These are phyloP conservation scores for Miamiensis avidus DNA, from an alignment of 169 alveolate genomes.

Conservation along the genomic window DNA sequence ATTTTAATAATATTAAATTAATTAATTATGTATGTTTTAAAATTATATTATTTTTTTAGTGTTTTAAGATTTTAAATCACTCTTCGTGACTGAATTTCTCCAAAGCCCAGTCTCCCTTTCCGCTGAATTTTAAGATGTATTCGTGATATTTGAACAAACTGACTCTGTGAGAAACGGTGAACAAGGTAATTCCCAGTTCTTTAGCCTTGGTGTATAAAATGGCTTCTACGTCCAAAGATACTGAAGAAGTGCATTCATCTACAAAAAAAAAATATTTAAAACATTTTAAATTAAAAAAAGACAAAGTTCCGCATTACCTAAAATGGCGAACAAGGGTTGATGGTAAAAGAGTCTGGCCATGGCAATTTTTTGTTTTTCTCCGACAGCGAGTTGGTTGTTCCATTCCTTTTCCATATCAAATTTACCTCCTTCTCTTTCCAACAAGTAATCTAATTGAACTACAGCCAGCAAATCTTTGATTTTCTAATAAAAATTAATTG, in stretches of 20 bases:
- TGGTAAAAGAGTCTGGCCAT: slow-evolving; percentile 88
- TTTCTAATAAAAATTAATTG: slow-evolving; percentile 10
- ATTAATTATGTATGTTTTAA: too few species aligned
- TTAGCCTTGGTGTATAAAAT: slow-evolving; percentile 68
- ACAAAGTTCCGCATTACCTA: slow-evolving; percentile 35
- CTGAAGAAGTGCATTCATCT: slow-evolving; percentile 90
- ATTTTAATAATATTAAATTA: too few species aligned
- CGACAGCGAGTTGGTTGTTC: slow-evolving; percentile 86
- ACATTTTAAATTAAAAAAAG: too few species aligned
- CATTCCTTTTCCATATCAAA: slow-evolving; percentile 64
- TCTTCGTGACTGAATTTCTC: slow-evolving; percentile 17
- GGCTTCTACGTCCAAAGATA: slow-evolving; percentile 83
- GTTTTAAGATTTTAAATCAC: too few species aligned
- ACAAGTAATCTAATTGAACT: slow-evolving; percentile 70
- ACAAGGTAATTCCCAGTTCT: slow-evolving; percentile 75
- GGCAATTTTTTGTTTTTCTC: slow-evolving; percentile 91
- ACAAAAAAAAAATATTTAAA: neutral
- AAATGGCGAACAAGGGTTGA: slow-evolving; percentile 78
- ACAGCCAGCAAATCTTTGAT: slow-evolving; percentile 58
- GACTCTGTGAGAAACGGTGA: slow-evolving; percentile 86
- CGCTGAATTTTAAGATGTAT: slow-evolving; percentile 74
- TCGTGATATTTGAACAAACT: slow-evolving; percentile 83
- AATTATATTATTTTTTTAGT: too few species aligned
- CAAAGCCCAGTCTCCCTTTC: slow-evolving; percentile 56
- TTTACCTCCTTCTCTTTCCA: slow-evolving; percentile 68